Base-by-base conservation (phyloP, 2,329 filamentous ascomycete species). In the Taxawa tesnikishii region DNA sequence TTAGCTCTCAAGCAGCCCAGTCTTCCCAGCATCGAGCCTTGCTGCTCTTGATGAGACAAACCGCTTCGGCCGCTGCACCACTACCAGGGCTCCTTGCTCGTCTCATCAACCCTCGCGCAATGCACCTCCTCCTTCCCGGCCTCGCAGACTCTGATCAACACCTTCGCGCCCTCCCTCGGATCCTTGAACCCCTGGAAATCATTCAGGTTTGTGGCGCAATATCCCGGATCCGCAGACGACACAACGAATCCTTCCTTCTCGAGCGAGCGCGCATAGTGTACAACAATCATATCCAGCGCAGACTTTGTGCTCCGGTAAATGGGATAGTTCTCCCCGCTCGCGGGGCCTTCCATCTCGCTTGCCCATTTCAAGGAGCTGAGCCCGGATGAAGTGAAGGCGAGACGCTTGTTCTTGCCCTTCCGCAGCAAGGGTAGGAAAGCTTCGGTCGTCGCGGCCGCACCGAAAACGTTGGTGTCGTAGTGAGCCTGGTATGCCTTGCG, bases 381-480 rank as follows among this genome's bases (percentile, higher is more conserved):
- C 1, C 36, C 39, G 5, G 47, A 49, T 5, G 46, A 45, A 3
- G 41, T 46, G 38, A 51, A 51, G 4, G 40, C 38, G 9, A 52
- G 42, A 3, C 49, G 39, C 31, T 48, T 46, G 7, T 18, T 33
- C 10, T 24, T 37, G 13, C 39, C 40, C 26, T 47, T 45, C n/a
- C 36, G 34, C 15, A 39, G 30, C 9, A 39, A 34, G 12, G 48
- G 46, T 6, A 49, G 34, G 28, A 50, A 50, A 3, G 45, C 39
- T 25, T 50, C 46, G 3, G 39, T 41, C 5, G 38, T 38, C 2
- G 40, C 33, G 4, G 39, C 42, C 4, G 42, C 38, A 26, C 48
- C 47, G 32, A 46, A 45, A 26, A 50, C 34, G 31, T 51, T 51
- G 15, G 45, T 48, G 32, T 50, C 39, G 40, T 42, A 50, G 15